Evolutionary conservation across 805 yeast genomes (phyloP).

Genomic region (Ogataea methylovora): DNA sequence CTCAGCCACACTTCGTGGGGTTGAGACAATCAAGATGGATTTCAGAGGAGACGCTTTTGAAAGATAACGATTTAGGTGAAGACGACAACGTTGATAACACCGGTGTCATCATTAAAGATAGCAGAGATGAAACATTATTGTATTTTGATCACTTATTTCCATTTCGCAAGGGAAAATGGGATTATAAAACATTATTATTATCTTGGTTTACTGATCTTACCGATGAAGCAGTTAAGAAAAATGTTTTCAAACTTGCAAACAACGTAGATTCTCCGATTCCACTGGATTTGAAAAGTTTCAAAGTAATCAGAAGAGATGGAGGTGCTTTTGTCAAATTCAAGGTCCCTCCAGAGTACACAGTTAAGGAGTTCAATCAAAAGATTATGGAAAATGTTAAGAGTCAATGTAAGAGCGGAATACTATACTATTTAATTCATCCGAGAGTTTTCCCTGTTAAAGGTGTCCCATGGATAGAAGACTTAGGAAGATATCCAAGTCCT

Average conservation of each 20-base stretch:
- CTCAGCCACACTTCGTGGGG: neutral
- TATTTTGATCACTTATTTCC: slow-evolving; percentile 54
- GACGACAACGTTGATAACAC: slow-evolving; percentile 46
- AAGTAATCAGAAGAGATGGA: slow-evolving; percentile 77
- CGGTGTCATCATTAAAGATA: slow-evolving; percentile 46
- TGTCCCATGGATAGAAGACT: slow-evolving; percentile 92
- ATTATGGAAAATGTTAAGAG: slow-evolving; percentile 32
- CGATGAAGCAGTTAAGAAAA: slow-evolving; percentile 24
- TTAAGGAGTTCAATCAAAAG: slow-evolving; percentile 44
- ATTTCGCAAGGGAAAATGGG: slow-evolving; percentile 31
- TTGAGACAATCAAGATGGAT: neutral
- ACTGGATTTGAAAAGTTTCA: slow-evolving; percentile 47
- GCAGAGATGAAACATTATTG: slow-evolving; percentile 41
- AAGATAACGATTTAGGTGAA: slow-evolving; percentile 45
- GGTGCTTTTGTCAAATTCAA: slow-evolving; percentile 84
- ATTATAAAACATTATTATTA: slow-evolving; percentile 35
- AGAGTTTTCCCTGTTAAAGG: slow-evolving; percentile 76
- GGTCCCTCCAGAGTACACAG: slow-evolving; percentile 44
- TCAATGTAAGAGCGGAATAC: slow-evolving; percentile 19
- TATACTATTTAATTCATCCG: slow-evolving; percentile 41
- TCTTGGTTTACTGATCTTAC: slow-evolving; percentile 31
- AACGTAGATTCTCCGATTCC: slow-evolving; percentile 17
- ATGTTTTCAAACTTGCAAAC: slow-evolving; percentile 28
- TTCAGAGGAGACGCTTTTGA: slow-evolving; percentile 21
- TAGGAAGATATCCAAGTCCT: slow-evolving; percentile 66